Conservation (phyloP, 257 asterid species). For the Anisodus acutangulus region DNA sequence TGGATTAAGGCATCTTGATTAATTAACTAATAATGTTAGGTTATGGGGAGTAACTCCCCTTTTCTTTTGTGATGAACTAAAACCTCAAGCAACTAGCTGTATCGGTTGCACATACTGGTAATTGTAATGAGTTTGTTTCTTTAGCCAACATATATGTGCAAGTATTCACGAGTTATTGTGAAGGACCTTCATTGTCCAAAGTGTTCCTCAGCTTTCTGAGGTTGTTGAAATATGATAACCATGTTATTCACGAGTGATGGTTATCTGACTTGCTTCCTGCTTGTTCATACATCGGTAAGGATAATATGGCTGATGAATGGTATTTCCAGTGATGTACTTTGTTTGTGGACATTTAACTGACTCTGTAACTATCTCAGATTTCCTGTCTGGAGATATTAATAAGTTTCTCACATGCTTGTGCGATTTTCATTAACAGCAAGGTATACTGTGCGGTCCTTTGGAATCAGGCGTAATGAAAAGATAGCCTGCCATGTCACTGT, state of each 20-base stretch:
- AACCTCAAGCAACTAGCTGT: not conserved
- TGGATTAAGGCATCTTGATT: not conserved
- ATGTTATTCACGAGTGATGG: not conserved
- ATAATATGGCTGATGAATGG: not conserved
- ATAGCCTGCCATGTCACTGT: constrained; percentile 77
- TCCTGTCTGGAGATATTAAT: not conserved
- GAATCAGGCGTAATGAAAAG: constrained; percentile 78
- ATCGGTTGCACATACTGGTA: not conserved
- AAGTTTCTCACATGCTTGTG: not conserved
- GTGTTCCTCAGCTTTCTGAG: too few relatives aligned
- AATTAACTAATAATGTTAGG: not conserved
- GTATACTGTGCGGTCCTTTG: constrained; percentile 77
- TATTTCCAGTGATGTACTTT: not conserved
- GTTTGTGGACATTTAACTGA: not conserved
- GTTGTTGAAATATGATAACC: not conserved
- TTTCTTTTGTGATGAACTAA: not conserved
- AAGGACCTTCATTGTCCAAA: too few relatives aligned
- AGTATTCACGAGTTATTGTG: too few relatives aligned
- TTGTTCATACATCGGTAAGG: not conserved
- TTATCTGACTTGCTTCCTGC: not conserved
- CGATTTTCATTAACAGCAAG: constrained; percentile 50
- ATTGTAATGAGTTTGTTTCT: not conserved
- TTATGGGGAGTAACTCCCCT: not conserved
- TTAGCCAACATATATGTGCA: not conserved
- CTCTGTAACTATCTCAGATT: not conserved